These are phyloP conservation scores for Phaffomyces thermotolerans DNA, from an alignment of 805 yeast species.

Conservation along the genomic window DNA sequence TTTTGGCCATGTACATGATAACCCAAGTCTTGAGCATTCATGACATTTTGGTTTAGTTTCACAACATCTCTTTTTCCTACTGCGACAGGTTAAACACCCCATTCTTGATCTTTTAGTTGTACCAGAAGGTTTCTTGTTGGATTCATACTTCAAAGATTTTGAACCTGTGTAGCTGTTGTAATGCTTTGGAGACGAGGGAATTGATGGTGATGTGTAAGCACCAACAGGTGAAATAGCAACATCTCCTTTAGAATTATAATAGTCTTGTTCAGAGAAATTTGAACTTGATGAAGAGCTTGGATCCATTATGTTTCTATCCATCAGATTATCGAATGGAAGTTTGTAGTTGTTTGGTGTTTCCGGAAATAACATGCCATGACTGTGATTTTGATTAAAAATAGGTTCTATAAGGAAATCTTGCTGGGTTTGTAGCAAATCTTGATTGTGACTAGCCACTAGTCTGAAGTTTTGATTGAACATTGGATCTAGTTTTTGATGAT, in stretches of 20 bases:
- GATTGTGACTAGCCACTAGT: too few relatives aligned
- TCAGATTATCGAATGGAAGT: neutral
- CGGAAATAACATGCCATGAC: neutral
- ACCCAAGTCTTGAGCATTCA: constrained; percentile 58
- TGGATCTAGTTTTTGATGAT: too few relatives aligned
- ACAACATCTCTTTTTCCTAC: constrained; percentile 72
- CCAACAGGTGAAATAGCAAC: neutral
- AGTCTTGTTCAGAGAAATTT: neutral
- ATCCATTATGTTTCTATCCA: neutral
- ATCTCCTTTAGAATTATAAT: neutral
- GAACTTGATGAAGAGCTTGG: neutral
- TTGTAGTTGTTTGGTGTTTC: neutral
- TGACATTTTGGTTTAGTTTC: constrained; percentile 60
- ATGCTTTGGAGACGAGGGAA: neutral
- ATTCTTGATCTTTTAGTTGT: constrained; percentile 43
- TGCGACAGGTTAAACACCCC: constrained; percentile 77
- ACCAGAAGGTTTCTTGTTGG: constrained; percentile 1
- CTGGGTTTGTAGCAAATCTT: neutral
- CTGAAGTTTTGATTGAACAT: too few relatives aligned
- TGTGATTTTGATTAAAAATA: neutral
- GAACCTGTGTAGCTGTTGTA: neutral
- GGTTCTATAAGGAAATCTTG: neutral
- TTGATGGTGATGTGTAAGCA: constrained; percentile 1
- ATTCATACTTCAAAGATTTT: constrained; percentile 7
- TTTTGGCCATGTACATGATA: constrained; percentile 66